Evolutionary conservation across 768 basidiomycete genomes (phyloP).

Genomic region (Leccinum longicurvipes): DNA sequence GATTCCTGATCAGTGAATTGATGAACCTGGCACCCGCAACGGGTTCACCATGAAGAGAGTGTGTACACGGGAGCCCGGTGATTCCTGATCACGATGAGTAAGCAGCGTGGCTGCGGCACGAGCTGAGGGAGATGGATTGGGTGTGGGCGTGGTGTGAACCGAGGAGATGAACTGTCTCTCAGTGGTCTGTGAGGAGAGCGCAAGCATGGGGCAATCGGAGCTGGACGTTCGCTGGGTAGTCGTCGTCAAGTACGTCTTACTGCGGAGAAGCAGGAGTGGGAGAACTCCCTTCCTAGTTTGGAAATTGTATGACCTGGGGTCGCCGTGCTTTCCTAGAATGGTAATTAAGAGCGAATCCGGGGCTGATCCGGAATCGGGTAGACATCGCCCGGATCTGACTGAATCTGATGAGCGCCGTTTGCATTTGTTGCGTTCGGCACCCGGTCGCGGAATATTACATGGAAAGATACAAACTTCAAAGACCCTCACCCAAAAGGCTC

Average conservation of each 20-base stretch:
- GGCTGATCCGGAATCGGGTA: conserved; percentile 23
- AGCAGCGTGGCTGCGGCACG: conserved; percentile 1
- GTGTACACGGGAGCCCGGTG: conserved; percentile 19
- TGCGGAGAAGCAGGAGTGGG: conserved; percentile 28
- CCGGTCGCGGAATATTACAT: conserved; percentile 39
- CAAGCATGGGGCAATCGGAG: not conserved
- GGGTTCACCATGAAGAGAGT: not conserved
- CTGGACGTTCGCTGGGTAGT: conserved; percentile 14
- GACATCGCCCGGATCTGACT: conserved; percentile 27
- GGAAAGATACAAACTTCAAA: conserved; percentile 35
- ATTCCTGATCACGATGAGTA: conserved; percentile 10
- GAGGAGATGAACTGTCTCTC: conserved; percentile 17
- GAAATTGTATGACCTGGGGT: not conserved
- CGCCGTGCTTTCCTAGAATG: not conserved
- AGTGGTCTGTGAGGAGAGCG: not conserved
- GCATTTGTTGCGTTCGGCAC: conserved; percentile 35
- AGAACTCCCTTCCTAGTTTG: conserved; percentile 1
- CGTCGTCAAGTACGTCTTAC: conserved; percentile 8
- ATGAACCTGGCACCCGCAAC: conserved; percentile 1
- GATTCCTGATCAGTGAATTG: conserved; percentile 15
- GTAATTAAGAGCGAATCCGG: conserved; percentile 21
- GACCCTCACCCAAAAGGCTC: conserved; percentile 32
- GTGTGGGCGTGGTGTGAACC: conserved; percentile 19
- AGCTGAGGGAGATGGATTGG: not conserved
- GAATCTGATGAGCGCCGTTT: conserved; percentile 37